Percentiles rank a stretch among this genome's conserved stretches.
These are phyloP conservation scores for Physcomitrium patens DNA, from an alignment of 225 moss, liverwort and hornwort species.

Conservation along the genomic window DNA sequence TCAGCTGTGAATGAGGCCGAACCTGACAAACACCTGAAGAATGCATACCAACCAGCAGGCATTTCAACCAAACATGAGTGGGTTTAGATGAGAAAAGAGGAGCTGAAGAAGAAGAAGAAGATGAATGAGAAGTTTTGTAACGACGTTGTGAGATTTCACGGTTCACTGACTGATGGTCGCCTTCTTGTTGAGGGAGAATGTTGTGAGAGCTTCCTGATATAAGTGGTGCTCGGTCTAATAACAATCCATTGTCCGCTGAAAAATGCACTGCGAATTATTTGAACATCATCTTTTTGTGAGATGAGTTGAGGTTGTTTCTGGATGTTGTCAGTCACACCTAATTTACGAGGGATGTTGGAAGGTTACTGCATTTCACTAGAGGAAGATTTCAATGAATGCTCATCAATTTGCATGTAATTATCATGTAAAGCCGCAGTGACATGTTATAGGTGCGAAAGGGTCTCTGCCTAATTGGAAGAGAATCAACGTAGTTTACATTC, in stretches of 20 bases:
- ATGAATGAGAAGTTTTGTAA: background rate
- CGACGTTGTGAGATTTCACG: background rate
- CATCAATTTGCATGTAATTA: background rate
- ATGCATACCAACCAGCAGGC: no score
- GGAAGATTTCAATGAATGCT: background rate
- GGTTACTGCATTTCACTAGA: background rate
- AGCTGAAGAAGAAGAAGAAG: background rate
- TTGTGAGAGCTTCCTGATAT: no score
- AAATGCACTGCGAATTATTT: no score
- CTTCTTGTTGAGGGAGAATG: background rate
- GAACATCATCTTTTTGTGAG: background rate
- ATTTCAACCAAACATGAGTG: no score
- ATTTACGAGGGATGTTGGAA: background rate
- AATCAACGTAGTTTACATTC: slow-evolving; percentile 3
- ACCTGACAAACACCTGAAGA: background rate
- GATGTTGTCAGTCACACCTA: background rate
- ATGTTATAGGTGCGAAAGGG: background rate
- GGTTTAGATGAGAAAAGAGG: background rate
- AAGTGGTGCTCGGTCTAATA: no score
- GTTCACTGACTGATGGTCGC: background rate
- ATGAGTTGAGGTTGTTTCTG: background rate
- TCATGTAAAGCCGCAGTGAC: no score
- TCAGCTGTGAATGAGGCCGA: background rate
- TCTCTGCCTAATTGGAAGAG: slow-evolving; percentile 5
- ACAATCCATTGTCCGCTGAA: no score